Percentiles rank a stretch among this genome's conserved stretches.
Conservation (phyloP, 345 rosid species). For the Aegle marmelos region DNA sequence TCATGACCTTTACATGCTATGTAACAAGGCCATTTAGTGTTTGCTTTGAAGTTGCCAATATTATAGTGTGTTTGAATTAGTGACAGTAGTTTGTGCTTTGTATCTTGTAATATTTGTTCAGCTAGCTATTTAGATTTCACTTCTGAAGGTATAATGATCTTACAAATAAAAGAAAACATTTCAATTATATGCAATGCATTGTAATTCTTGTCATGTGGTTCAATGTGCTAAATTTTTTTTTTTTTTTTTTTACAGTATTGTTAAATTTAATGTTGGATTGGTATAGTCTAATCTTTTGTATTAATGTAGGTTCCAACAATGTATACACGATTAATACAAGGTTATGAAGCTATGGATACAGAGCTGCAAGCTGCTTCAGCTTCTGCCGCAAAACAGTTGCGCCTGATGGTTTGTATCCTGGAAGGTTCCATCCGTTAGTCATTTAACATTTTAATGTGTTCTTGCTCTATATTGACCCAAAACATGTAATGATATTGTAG, state of each 20-base stretch:
- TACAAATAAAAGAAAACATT: background rate
- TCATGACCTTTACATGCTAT: background rate
- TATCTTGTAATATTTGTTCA: background rate
- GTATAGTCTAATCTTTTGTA: conserved; percentile 9
- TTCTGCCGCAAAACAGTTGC: conserved; percentile 70
- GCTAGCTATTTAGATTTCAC: background rate
- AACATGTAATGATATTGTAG: background rate
- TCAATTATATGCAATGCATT: background rate
- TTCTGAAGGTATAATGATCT: background rate
- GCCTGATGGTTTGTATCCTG: conserved; percentile 65
- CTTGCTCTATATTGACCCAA: background rate
- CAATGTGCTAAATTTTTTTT: background rate
- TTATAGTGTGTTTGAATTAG: background rate
- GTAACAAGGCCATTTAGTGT: background rate
- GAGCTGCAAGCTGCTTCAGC: conserved; percentile 67
- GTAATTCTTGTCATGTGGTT: background rate
- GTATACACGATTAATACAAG: conserved; percentile 94
- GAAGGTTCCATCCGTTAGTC: background rate
- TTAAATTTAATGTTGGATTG: background rate
- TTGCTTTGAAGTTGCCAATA: background rate
- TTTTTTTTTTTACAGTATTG: background rate
- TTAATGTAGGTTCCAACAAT: conserved; percentile 85
- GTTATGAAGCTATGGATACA: conserved; percentile 83
- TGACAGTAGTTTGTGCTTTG: background rate
- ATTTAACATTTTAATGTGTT: background rate